Conservation (phyloP, 2,329 filamentous ascomycete genomes). For the Claviceps africana region DNA sequence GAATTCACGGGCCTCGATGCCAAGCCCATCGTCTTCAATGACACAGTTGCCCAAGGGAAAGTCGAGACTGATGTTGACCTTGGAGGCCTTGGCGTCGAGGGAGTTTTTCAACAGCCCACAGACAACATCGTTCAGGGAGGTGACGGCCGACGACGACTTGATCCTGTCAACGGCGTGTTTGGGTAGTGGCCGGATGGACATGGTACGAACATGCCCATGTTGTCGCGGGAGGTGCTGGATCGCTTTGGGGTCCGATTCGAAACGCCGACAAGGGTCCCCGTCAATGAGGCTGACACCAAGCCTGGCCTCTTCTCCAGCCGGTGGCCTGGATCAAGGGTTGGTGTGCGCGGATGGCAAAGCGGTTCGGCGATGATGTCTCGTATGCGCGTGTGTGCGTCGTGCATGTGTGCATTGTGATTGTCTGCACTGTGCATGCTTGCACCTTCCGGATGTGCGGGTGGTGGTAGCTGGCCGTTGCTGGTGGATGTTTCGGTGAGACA, state of each 20-base stretch:
- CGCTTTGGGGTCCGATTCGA: not conserved
- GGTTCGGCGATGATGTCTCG: not conserved
- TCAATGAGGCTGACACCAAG: not conserved
- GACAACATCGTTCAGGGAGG: constrained; percentile 56
- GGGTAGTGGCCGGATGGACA: constrained; percentile 58
- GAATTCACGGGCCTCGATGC: constrained; percentile 66
- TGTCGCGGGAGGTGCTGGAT: not conserved
- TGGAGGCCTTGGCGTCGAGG: constrained; percentile 62
- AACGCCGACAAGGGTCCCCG: not conserved
- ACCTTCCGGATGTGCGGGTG: not conserved
- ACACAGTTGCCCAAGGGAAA: constrained; percentile 61
- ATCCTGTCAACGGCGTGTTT: constrained; percentile 61
- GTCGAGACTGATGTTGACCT: constrained; percentile 58
- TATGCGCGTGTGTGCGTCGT: not conserved
- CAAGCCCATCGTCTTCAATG: constrained; percentile 72
- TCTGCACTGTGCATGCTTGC: not conserved
- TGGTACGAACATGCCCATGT: constrained; percentile 17
- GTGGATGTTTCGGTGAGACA: not conserved
- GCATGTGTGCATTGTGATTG: not conserved
- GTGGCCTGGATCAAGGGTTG: not conserved
- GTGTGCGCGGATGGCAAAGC: not conserved
- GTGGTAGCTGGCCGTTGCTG: no score
- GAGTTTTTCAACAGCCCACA: constrained; percentile 68
- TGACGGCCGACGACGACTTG: constrained; percentile 70
- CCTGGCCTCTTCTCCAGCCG: not conserved